These are phyloP conservation scores for Blastobotrys terrestris DNA, from an alignment of 805 yeast species.

Conservation along the genomic window DNA sequence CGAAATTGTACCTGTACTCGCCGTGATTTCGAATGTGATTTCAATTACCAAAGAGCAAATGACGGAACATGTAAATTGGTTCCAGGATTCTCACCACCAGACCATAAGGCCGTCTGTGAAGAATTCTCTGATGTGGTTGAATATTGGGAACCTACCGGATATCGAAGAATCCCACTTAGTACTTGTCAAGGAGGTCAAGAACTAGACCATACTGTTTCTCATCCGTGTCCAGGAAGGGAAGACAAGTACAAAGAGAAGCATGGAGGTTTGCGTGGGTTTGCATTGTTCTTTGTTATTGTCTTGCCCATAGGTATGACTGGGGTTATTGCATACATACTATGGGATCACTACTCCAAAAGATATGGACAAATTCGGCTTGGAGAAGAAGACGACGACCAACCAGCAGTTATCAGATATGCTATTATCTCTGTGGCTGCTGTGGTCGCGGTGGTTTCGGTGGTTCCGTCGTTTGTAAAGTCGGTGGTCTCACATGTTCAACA, in stretches of 20 bases:
- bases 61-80: slow-evolving; percentile 87
- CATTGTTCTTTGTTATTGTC: slow-evolving; percentile 46
- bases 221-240: slow-evolving; percentile 86
- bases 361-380: slow-evolving; percentile 86
- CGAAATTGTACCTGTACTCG: slow-evolving; percentile 80
- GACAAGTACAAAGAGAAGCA: slow-evolving; percentile 50
- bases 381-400: slow-evolving; percentile 40
- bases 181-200: slow-evolving; percentile 79
- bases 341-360: slow-evolving; percentile 71
- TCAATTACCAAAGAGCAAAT: slow-evolving; percentile 58
- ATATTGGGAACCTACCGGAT: slow-evolving; percentile 87
- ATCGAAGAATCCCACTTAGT: slow-evolving; percentile 76
- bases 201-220: slow-evolving; percentile 57
- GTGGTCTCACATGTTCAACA: slow-evolving; percentile 7
- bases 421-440: slow-evolving; percentile 29
- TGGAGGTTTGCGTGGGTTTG: slow-evolving; percentile 47
- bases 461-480: slow-evolving; percentile 17
- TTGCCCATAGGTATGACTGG: slow-evolving; percentile 51
- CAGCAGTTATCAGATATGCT: slow-evolving; percentile 18
- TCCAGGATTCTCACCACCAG: slow-evolving; percentile 63
- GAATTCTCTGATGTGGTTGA: slow-evolving; percentile 50
- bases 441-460: slow-evolving; percentile 19
- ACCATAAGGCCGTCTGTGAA: slow-evolving; percentile 54
- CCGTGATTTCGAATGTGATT: slow-evolving; percentile 90
- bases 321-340: slow-evolving; percentile 60